phyloP scores from a whole-genome alignment of 768 basidiomycete species.

The Kwoniella sp. region DNA sequence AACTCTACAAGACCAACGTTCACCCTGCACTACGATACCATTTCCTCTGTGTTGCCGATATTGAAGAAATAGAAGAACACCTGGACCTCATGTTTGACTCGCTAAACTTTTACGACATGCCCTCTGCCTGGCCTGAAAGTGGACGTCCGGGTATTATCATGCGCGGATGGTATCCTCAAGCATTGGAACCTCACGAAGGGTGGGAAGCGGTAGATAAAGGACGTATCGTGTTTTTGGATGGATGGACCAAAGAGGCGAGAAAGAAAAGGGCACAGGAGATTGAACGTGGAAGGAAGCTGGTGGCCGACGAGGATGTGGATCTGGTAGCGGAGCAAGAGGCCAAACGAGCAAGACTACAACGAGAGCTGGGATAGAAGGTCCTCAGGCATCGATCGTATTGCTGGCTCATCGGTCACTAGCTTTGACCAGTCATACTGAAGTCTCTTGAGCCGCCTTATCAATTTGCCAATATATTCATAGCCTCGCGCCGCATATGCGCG shows the following conservation, averaged over 20 bases:
- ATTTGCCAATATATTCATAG: no score
- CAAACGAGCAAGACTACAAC: not conserved
- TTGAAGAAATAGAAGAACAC: conserved; percentile 21
- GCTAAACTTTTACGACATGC: conserved; percentile 14
- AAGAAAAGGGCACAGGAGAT: conserved; percentile 8
- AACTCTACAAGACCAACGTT: conserved; percentile 15
- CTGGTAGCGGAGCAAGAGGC: not conserved
- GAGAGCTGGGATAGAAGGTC: not conserved
- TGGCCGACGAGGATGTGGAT: conserved; percentile 6
- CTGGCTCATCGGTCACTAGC: no score
- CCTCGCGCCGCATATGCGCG: no score
- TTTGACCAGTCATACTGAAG: no score
- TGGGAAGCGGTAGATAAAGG: conserved; percentile 18
- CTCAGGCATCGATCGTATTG: not conserved
- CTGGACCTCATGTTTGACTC: conserved; percentile 15
- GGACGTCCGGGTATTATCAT: conserved; percentile 15
- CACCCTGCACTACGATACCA: conserved; percentile 19
- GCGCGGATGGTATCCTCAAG: conserved; percentile 19
- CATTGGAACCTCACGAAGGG: conserved; percentile 12
- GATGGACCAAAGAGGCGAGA: conserved; percentile 9
- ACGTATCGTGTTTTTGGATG: conserved; percentile 17
- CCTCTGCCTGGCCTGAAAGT: conserved; percentile 7
- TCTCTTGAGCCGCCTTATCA: no score
- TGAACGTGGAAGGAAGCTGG: conserved; percentile 8
- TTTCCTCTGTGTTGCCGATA: conserved; percentile 22